Base-by-base conservation (phyloP, 129 eudicot genomes). In the Tagetes erecta region DNA sequence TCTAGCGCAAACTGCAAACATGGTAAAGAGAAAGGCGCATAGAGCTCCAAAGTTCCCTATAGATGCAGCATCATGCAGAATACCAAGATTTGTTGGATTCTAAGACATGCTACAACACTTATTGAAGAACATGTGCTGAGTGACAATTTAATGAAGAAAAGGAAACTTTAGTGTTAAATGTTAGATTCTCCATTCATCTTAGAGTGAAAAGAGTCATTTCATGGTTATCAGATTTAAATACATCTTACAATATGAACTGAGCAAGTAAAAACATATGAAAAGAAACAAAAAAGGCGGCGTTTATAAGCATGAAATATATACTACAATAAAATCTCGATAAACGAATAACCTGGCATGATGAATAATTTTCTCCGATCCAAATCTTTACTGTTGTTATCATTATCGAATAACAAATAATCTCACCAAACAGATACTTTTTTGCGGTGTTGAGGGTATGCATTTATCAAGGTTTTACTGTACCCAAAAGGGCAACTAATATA, bases 221-320 rank as follows among this genome's bases (percentile, higher is more conserved):
- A 55, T 20, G 1, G 64, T 57, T 57, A 3, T 57, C 39, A 57
- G 64, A 57, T 57, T 6, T 57, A 57, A 57, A 31, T 57, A 31
- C 64, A 30, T 31, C 12, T 30, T 57, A 57, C 38, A 57, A 57
- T 57, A 38, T 9, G 11, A 30, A 31, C 12, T 57, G 64, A 33
- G 38, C 64, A 57, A 30, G 64, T 57, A 57, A 57, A 33, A 57
- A 57, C 64, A 31, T 57, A 57, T 57, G 64, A 9, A 57, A 8
- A 57, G 39, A 57, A 57, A 31, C 38, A 57, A 57, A 30, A 8
- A 57, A 31, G 2, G 13, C 33, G n/a, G 34, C 20, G 59, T 53
- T n/a, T 34, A 20, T 53, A 53, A 53, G 34, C 59, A 14, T 53
- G 59, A 53, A 14, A 53, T n/a, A 53, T 3, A 53, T 53, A 53